Percentiles rank a stretch among this genome's conserved stretches.
These are phyloP conservation scores for Niebla homalea DNA, from an alignment of 495 filamentous ascomycete species.

Conservation along the genomic window DNA sequence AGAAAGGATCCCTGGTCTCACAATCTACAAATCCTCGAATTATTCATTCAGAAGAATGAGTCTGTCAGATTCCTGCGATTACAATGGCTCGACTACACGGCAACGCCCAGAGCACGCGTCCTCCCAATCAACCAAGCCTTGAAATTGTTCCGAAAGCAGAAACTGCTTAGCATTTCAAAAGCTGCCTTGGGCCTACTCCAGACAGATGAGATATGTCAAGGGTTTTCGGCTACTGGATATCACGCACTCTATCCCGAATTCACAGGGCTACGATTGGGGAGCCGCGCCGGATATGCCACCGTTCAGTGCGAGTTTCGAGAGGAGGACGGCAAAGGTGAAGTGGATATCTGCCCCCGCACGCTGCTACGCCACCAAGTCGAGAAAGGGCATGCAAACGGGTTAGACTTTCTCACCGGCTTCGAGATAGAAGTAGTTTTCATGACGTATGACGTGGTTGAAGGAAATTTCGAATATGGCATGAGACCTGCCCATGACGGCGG, in stretches of 20 bases:
- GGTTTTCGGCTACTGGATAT: slow-evolving; percentile 38
- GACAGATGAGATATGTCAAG: slow-evolving; percentile 34
- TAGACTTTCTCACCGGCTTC: slow-evolving; percentile 56
- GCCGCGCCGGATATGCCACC: slow-evolving; percentile 40
- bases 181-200: slow-evolving; percentile 46
- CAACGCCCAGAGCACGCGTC: slow-evolving; percentile 51
- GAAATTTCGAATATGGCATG: slow-evolving; percentile 10
- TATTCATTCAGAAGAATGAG: slow-evolving; percentile 25
- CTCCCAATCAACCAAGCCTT: slow-evolving; percentile 55
- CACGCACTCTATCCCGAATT: slow-evolving; percentile 50
- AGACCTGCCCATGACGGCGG: slow-evolving; percentile 18
- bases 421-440: slow-evolving; percentile 76
- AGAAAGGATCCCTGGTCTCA: background rate
- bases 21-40: background rate
- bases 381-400: slow-evolving; percentile 26
- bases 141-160: slow-evolving; percentile 38
- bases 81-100: slow-evolving; percentile 72
- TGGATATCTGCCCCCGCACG: slow-evolving; percentile 45
- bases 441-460: slow-evolving; percentile 16
- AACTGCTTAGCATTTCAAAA: slow-evolving; percentile 41
- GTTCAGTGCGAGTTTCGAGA: slow-evolving; percentile 45
- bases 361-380: slow-evolving; percentile 39
- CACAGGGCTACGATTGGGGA: slow-evolving; percentile 40
- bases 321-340: slow-evolving; percentile 26
- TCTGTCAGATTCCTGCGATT: slow-evolving; percentile 48